phyloP scores from a whole-genome alignment of 2,329 filamentous ascomycete genomes.

The Penicillium sclerotigenum region DNA sequence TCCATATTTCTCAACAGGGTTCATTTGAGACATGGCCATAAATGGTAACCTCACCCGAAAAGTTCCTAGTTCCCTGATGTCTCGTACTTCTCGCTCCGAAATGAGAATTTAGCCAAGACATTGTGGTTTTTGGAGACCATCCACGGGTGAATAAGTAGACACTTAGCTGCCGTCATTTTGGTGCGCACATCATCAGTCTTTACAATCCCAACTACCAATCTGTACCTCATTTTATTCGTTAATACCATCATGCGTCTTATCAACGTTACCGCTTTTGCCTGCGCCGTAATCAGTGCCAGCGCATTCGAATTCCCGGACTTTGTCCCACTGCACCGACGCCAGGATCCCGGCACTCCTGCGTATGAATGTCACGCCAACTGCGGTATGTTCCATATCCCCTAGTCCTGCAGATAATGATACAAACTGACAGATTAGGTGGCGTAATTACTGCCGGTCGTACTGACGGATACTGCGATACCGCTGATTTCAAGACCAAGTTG shows the following conservation, averaged over 20 bases:
- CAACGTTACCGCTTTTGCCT: neutral
- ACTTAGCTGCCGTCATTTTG: neutral
- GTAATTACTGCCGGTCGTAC: neutral
- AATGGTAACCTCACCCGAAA: neutral
- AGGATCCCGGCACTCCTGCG: slow-evolving; percentile 26
- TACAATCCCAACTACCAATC: neutral
- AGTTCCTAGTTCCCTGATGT: neutral
- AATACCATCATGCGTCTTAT: neutral
- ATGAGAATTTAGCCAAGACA: neutral
- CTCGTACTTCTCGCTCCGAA: neutral
- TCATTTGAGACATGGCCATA: neutral
- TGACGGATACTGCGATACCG: neutral
- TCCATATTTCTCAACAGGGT: neutral
- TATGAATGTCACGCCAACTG: slow-evolving; percentile 38
- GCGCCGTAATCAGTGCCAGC: neutral
- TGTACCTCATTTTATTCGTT: neutral
- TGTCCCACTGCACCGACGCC: slow-evolving; percentile 4
- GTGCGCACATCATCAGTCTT: neutral
- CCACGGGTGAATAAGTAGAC: neutral
- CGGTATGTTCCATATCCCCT: slow-evolving; percentile 21
- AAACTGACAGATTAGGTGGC: neutral
- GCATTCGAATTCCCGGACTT: slow-evolving; percentile 4
- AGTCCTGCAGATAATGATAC: neutral
- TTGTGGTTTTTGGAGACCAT: neutral
- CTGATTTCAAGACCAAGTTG: slow-evolving; percentile 25